Conservation (phyloP, 139 green algal species). For the Chlamydomonas eustigma region DNA sequence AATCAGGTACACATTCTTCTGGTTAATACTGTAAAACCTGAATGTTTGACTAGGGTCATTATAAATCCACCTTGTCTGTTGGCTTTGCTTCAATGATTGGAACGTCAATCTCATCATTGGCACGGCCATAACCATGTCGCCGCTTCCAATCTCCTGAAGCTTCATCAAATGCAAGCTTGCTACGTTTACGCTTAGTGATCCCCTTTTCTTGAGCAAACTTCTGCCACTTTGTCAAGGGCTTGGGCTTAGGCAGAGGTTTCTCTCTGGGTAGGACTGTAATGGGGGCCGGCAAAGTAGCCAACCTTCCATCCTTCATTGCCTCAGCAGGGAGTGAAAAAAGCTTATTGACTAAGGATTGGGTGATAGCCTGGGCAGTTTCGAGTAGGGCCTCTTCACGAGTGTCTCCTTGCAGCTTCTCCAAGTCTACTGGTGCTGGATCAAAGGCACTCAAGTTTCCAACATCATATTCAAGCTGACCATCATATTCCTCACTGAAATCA, state of each 20-base stretch:
- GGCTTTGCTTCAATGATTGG: conserved; percentile 83
- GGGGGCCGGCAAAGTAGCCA: conserved; percentile 71
- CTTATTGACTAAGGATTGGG: conserved; percentile 61
- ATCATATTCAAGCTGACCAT: conserved; percentile 74
- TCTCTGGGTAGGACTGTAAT: conserved; percentile 68
- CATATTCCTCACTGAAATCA: conserved; percentile 54
- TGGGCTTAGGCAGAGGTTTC: conserved; percentile 81
- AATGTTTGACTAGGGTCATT: too few relatives aligned
- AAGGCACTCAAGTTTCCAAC: conserved; percentile 77
- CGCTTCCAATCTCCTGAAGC: conserved; percentile 63
- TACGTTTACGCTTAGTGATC: conserved; percentile 89
- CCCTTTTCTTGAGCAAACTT: conserved; percentile 91
- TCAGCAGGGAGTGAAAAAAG: conserved; percentile 75
- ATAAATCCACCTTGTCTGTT: conserved; percentile 54
- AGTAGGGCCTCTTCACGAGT: conserved; percentile 33
- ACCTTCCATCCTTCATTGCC: conserved; percentile 52
- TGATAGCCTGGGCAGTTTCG: conserved; percentile 56
- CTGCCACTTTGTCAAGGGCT: conserved; percentile 87
- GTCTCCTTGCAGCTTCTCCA: conserved; percentile 2
- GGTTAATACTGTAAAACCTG: too few relatives aligned
- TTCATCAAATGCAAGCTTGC: conserved; percentile 88
- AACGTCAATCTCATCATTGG: conserved; percentile 73
- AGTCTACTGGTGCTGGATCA: conserved; percentile 64
- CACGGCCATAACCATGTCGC: conserved; percentile 86
- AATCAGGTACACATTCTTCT: too few relatives aligned